Conservation (phyloP, 495 filamentous ascomycete genomes). For the Annulohypoxylon moriforme region DNA sequence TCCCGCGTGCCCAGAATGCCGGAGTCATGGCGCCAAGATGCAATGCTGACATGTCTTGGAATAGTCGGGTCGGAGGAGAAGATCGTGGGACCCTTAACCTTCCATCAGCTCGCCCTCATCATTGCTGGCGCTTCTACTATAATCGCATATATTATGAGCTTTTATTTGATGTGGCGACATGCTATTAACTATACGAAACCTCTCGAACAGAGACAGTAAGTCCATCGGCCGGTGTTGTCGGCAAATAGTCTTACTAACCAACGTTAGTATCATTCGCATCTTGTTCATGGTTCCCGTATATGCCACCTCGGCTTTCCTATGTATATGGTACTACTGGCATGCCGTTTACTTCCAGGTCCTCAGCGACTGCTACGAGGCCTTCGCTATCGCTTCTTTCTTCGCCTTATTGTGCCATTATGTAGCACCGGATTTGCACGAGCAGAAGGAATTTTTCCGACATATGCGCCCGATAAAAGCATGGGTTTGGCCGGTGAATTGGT, state of each 20-base stretch:
- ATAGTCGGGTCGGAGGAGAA: constrained; percentile 53
- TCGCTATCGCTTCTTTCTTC: constrained; percentile 92
- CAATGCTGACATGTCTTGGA: constrained; percentile 40
- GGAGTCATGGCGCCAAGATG: constrained; percentile 42
- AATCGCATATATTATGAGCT: constrained; percentile 65
- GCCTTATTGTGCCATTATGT: constrained; percentile 88
- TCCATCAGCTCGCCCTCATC: constrained; percentile 65
- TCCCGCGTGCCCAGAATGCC: constrained; percentile 40
- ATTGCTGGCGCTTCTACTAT: constrained; percentile 65
- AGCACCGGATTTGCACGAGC: constrained; percentile 79
- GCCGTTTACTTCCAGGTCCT: constrained; percentile 85
- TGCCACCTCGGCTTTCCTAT: constrained; percentile 79
- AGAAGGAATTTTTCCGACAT: constrained; percentile 87
- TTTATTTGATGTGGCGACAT: constrained; percentile 79
- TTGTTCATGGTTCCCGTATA: constrained; percentile 93
- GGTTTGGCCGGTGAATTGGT: constrained; percentile 79
- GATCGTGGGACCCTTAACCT: constrained; percentile 61
- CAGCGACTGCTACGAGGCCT: constrained; percentile 91
- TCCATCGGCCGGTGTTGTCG: constrained; percentile 13
- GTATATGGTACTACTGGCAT: constrained; percentile 80
- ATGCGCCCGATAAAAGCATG: constrained; percentile 72
- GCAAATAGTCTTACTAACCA: constrained; percentile 27
- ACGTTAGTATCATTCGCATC: constrained; percentile 80
- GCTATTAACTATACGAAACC: constrained; percentile 86
- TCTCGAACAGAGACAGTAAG: constrained; percentile 81